Percentiles rank a stretch among this genome's conserved stretches.
Evolutionary conservation across 495 filamentous ascomycete genomes (phyloP).

Genomic region (Lophiostoma macrostomum): DNA sequence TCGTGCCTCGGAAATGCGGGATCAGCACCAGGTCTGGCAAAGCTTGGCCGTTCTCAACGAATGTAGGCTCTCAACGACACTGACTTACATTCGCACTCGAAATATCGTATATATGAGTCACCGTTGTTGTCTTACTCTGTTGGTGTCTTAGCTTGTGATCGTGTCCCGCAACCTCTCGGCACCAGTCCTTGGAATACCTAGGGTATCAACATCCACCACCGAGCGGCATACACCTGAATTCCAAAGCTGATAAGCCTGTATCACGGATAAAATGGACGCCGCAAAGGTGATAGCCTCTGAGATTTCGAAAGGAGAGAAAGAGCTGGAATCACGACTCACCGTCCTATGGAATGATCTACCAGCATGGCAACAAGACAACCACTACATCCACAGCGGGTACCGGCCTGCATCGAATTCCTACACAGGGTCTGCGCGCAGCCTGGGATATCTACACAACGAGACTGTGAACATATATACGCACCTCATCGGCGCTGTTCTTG

Average conservation of each 20-base stretch:
- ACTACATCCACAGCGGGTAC: slow-evolving; percentile 70
- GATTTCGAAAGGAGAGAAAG: slow-evolving; percentile 25
- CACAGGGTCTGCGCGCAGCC: slow-evolving; percentile 57
- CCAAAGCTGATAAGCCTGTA: neutral
- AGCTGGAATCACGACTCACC: slow-evolving; percentile 33
- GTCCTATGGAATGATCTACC: slow-evolving; percentile 64
- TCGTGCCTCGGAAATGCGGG: too few relatives aligned
- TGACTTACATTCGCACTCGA: too few relatives aligned
- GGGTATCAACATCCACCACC: too few relatives aligned
- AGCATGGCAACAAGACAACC: slow-evolving; percentile 73
- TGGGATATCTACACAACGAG: slow-evolving; percentile 85
- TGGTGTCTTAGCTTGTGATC: too few relatives aligned
- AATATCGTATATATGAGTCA: too few relatives aligned
- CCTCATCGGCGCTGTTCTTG: slow-evolving; percentile 60
- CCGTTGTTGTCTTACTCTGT: too few relatives aligned
- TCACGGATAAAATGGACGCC: slow-evolving; percentile 26
- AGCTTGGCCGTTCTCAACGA: too few relatives aligned
- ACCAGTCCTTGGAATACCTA: too few relatives aligned
- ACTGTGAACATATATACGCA: slow-evolving; percentile 94
- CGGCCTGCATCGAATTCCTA: slow-evolving; percentile 67
- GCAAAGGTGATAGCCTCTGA: slow-evolving; percentile 20
- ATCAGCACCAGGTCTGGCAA: too few relatives aligned
- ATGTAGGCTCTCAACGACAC: too few relatives aligned
- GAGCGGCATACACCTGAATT: neutral
- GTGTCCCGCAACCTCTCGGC: too few relatives aligned